Percentiles rank a stretch among this genome's conserved stretches.
phyloP scores from a whole-genome alignment of 768 basidiomycete species.

The Lanmaoa rubissima region DNA sequence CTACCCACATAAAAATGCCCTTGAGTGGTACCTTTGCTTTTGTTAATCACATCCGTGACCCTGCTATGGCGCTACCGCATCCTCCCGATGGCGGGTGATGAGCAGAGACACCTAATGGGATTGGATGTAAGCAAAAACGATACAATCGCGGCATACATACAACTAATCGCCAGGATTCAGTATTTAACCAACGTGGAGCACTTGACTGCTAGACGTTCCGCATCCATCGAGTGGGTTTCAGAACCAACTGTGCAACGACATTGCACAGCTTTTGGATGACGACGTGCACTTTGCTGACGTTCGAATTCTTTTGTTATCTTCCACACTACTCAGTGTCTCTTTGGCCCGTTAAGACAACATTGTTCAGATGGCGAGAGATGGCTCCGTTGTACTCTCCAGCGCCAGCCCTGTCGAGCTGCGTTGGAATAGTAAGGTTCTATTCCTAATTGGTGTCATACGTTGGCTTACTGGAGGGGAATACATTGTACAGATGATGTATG shows the following conservation, averaged over 20 bases:
- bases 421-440: constrained; percentile 7
- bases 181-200: background rate
- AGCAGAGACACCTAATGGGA: background rate
- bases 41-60: background rate
- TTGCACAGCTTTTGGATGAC: constrained; percentile 27
- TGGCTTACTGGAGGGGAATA: constrained; percentile 4
- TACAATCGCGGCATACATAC: constrained; percentile 15
- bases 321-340: background rate
- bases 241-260: constrained; percentile 5
- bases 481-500: background rate
- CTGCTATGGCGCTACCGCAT: constrained; percentile 7
- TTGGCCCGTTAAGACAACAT: background rate
- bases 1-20: background rate
- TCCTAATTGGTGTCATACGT: background rate
- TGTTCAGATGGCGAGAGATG: background rate
- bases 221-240: constrained; percentile 9
- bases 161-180: constrained; percentile 11
- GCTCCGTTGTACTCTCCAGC: background rate
- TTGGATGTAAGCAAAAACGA: constrained; percentile 2
- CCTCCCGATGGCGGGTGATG: constrained; percentile 25
- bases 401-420: background rate
- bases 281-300: background rate
- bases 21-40: background rate
- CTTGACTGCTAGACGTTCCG: background rate
- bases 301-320: background rate